phyloP scores from a whole-genome alignment of 1,284 basidiomycete genomes.

The Chalciporus sp. region DNA sequence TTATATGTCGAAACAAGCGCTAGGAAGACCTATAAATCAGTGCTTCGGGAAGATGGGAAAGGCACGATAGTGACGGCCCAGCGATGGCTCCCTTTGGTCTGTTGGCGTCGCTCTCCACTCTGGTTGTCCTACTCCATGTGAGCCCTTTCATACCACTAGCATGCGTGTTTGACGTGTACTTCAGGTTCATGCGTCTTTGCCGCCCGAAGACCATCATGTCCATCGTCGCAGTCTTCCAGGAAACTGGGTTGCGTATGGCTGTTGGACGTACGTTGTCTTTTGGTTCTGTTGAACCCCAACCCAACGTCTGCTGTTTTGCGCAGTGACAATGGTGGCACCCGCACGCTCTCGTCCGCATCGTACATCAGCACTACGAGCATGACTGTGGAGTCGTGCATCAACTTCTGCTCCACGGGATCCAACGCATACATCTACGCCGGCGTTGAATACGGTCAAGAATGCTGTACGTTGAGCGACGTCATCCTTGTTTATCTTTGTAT shows the following conservation, averaged over 20 bases:
- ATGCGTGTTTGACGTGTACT: too few relatives aligned
- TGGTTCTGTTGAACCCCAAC: constrained; percentile 1
- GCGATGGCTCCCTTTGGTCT: constrained; percentile 12
- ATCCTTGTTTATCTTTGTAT: not conserved
- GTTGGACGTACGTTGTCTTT: constrained; percentile 54
- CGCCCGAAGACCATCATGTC: not conserved
- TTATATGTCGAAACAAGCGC: not conserved
- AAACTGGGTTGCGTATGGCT: constrained; percentile 62
- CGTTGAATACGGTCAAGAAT: constrained; percentile 58
- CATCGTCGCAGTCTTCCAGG: constrained; percentile 48
- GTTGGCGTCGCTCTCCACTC: not conserved
- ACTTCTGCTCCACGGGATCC: constrained; percentile 51
- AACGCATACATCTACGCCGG: constrained; percentile 62
- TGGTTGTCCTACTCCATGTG: not conserved
- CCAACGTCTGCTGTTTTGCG: not conserved
- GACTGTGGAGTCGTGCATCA: constrained; percentile 66
- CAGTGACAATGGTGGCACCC: constrained; percentile 54
- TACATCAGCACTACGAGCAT: constrained; percentile 52
- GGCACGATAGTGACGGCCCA: not conserved
- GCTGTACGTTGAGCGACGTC: constrained; percentile 47
- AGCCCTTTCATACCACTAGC: not conserved
- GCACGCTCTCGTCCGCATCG: constrained; percentile 52
- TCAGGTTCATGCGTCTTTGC: constrained; percentile 10
- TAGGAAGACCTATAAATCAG: not conserved
- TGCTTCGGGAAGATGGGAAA: not conserved